Evolutionary conservation across 2,329 filamentous ascomycete species (phyloP), one percentile per base, ranked within the genome.

Genomic region (Fusarium sp.): DNA sequence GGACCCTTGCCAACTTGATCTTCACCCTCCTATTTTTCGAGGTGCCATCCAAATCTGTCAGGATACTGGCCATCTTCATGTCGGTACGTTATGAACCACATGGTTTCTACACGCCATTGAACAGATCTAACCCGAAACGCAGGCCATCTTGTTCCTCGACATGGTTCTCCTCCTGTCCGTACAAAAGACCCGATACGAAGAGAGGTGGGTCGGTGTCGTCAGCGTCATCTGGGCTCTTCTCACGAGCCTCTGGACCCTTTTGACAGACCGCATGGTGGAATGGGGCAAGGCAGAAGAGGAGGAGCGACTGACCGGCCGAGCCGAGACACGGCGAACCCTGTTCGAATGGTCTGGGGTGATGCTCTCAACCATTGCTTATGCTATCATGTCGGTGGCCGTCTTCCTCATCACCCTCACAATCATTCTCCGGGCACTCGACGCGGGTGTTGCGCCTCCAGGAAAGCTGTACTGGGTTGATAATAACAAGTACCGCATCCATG

Each of bases 281-380:
- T 97, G 93, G 91, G 96, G 95, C 61, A 98, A 98, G 80, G 85
- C 85, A 1, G 93, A 97, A 74, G 96, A 98, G 78, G 96, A 99
- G 77, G 91, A 97, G 78, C 89, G 96, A 25, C 83, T 98, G 18
- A 98, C 95, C 0, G 96, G 96, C 10, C 91, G 95, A 13, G 87
- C 91, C 29, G 95, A 99, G 81, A 93, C 91, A 10, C 88, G 94
- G 23, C 89, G 94, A 27, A 92, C 93, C 0, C 79, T 97, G 5
- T 82, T 86, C 42, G 93, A 98, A 81, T 98, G 96, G 95, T 80
- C 89, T 5, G 91, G 90, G 44, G 92, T 99, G 13, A 81, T 96
- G 3, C 76, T 90, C 4, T 91, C 93, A 25, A 93, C 91, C 1
- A 81, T 93, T 50, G 85, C 91, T 40, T 87, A 96, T 75, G 81